Evolutionary conservation across 1,139 yeast genomes (phyloP), one percentile per base, ranked within the genome.

Genomic region (Sporopachydermia cereana): DNA sequence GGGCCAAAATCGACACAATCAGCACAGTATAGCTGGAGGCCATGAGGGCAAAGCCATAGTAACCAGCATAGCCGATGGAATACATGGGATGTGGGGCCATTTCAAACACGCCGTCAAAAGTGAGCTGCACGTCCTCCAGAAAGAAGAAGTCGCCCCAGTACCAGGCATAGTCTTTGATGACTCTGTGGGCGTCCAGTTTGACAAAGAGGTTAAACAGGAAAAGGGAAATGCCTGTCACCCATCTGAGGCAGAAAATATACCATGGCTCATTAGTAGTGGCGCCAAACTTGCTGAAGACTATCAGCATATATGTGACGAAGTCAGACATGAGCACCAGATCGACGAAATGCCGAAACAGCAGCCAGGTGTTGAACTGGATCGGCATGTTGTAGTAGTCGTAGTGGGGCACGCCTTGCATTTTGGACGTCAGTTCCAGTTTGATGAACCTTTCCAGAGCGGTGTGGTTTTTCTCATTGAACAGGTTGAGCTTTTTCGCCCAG

Each of bases 71-170:
- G 3, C 95, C 95, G 46, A 86, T 82, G 0, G 95, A 84, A 61
- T 85, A 85, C 95, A 85, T 85, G 47, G 95, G 95, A 60, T 85
- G 95, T 36, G 95, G 95, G 14, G 91, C 86, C 74, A 85, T 75
- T 62, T 85, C 94, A 60, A 84, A 85, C 9, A 85, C 95, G 42
- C 95, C 95, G 60, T 86, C 95, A 63, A 85, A 85, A 29, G 85
- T 82, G 56, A 85, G 72, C 50, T 83, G 82, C 57, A 80, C 77
- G 53, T 84, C 85, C 58, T 84, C 83, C 50, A 89, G 72, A 63
- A 83, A 84, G 70, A 85, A 85, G 65, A 85, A 85, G 61, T 85
- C 95, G 27, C 95, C 95, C 95, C 95, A 85, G 62, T 85, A 85
- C 95, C 95, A 85, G 12, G 95, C 95, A 58, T 79, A 86, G 61